phyloP scores from a whole-genome alignment of 2,329 filamentous ascomycete genomes.

The Calonectria ilicicola region DNA sequence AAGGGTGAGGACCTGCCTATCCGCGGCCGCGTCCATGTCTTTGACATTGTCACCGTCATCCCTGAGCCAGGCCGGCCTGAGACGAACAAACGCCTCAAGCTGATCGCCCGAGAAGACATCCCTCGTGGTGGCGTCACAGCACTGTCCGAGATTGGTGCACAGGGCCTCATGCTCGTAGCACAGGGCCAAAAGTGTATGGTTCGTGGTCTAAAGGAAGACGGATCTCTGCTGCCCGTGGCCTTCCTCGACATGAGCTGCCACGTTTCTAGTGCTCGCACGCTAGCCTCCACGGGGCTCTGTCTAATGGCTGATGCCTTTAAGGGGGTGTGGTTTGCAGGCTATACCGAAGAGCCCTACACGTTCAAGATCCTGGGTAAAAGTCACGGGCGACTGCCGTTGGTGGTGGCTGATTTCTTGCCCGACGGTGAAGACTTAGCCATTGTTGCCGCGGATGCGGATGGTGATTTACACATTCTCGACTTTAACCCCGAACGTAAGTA shows the following conservation, averaged over 20 bases:
- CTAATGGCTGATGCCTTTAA: slow-evolving; percentile 92
- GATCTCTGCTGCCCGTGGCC: slow-evolving; percentile 89
- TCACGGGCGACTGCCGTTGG: slow-evolving; percentile 79
- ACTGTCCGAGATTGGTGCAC: slow-evolving; percentile 84
- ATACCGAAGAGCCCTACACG: slow-evolving; percentile 96
- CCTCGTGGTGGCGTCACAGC: slow-evolving; percentile 92
- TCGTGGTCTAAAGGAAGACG: slow-evolving; percentile 93
- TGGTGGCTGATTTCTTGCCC: slow-evolving; percentile 89
- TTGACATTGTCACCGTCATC: slow-evolving; percentile 91
- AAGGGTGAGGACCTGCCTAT: slow-evolving; percentile 92
- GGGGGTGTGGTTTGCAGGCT: slow-evolving; percentile 95
- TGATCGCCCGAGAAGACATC: slow-evolving; percentile 90
- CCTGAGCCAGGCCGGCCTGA: slow-evolving; percentile 88
- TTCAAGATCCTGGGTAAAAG: slow-evolving; percentile 95
- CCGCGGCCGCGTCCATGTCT: slow-evolving; percentile 87
- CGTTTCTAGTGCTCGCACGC: slow-evolving; percentile 85
- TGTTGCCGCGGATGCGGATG: slow-evolving; percentile 84
- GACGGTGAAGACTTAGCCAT: slow-evolving; percentile 86
- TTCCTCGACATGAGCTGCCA: slow-evolving; percentile 99
- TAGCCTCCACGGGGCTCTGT: slow-evolving; percentile 86
- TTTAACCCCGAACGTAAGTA: slow-evolving; percentile 92
- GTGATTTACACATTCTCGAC: slow-evolving; percentile 88
- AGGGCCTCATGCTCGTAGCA: slow-evolving; percentile 88
- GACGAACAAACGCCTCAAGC: slow-evolving; percentile 86
- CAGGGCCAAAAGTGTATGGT: slow-evolving; percentile 99